phyloP scores from a whole-genome alignment of 108 stramenopile species.

The Cyclotella baltica region DNA sequence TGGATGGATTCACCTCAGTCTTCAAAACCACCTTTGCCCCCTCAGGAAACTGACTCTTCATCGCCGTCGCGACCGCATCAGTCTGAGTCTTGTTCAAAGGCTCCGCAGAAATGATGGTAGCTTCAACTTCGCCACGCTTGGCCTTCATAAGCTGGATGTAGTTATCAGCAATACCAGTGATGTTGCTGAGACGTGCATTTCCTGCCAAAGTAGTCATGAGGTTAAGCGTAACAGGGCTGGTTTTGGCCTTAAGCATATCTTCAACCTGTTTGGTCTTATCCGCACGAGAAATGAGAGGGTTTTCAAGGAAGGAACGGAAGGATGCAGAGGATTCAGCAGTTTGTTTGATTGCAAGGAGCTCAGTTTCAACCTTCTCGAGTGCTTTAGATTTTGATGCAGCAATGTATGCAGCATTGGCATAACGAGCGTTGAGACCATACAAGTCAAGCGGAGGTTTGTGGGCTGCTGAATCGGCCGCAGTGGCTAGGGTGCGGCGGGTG shows the following conservation, averaged over 20 bases:
- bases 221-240: constrained; percentile 81
- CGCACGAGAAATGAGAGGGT: constrained; percentile 89
- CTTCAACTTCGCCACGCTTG: constrained; percentile 94
- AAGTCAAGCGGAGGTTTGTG: constrained; percentile 90
- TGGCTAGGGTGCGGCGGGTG: constrained; percentile 16
- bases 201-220: constrained; percentile 93
- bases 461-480: constrained; percentile 41
- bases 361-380: constrained; percentile 88
- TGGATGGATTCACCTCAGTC: constrained; percentile 85
- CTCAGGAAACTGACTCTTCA: constrained; percentile 74
- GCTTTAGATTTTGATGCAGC: constrained; percentile 87
- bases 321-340: constrained; percentile 60
- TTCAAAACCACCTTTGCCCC: constrained; percentile 86
- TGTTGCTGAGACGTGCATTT: constrained; percentile 88
- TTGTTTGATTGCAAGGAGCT: constrained; percentile 80
- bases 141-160: constrained; percentile 93
- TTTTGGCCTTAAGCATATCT: constrained; percentile 69
- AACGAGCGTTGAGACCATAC: constrained; percentile 93
- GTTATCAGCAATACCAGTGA: constrained; percentile 76
- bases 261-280: constrained; percentile 74
- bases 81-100: constrained; percentile 70
- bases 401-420: constrained; percentile 96
- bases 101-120: constrained; percentile 91
- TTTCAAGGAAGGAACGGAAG: constrained; percentile 84
- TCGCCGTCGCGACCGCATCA: constrained; percentile 81